Conservation (phyloP, 75 land plant species). For the Sequoia sempervirens region DNA sequence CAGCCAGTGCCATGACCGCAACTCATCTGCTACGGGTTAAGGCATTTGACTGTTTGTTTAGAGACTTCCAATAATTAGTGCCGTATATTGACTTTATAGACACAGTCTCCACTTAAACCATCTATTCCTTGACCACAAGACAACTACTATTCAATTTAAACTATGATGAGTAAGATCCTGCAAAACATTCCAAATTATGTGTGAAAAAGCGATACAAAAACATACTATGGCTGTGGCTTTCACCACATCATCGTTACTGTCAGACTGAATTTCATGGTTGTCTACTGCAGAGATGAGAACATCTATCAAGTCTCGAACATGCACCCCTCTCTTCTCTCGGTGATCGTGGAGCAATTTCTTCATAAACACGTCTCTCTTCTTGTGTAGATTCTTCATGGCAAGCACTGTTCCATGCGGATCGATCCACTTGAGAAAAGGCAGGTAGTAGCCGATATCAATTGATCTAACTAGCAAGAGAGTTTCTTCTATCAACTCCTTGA, state of each 20-base stretch:
- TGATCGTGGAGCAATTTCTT: constrained; percentile 30
- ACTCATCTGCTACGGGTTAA: too few species aligned
- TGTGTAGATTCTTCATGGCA: constrained; percentile 15
- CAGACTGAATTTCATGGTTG: not conserved
- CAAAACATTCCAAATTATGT: too few species aligned
- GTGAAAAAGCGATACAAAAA: not conserved
- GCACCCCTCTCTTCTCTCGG: not conserved
- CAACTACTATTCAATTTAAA: too few species aligned
- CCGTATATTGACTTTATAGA: too few species aligned
- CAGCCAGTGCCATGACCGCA: too few species aligned
- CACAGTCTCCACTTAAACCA: too few species aligned
- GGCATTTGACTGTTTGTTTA: too few species aligned
- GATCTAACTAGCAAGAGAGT: constrained; percentile 2
- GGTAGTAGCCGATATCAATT: constrained; percentile 13
- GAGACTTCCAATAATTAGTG: too few species aligned
- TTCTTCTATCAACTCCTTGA: constrained; percentile 19
- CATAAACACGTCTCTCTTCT: constrained; percentile 21
- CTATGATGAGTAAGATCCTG: too few species aligned
- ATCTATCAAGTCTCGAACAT: constrained; percentile 13
- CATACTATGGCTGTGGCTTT: not conserved
- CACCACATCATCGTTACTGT: not conserved
- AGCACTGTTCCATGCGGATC: not conserved
- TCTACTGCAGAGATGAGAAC: constrained; percentile 25
- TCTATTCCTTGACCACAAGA: too few species aligned
- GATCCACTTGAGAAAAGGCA: constrained; percentile 19